Conservation (phyloP, 306 rosid genomes). For the Prunus mira region DNA sequence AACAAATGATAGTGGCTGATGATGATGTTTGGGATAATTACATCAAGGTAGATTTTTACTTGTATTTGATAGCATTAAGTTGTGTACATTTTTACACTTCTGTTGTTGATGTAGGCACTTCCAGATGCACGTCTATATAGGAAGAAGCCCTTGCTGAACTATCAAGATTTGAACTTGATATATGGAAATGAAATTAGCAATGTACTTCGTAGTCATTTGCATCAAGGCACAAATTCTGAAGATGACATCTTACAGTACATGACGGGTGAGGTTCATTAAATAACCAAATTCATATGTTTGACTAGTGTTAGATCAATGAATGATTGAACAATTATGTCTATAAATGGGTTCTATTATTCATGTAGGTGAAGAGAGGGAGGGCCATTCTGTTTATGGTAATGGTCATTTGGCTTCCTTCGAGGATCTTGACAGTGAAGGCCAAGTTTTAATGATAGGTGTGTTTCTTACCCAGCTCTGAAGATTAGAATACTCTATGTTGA, state of each 20-base stretch:
- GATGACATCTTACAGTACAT: constrained; percentile 17
- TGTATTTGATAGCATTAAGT: constrained; percentile 7
- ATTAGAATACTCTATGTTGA: background rate
- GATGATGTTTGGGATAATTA: constrained; percentile 43
- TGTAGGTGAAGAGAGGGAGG: constrained; percentile 33
- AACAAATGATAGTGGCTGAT: constrained; percentile 45
- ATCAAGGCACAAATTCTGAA: constrained; percentile 27
- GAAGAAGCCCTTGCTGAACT: constrained; percentile 43
- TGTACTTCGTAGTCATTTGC: constrained; percentile 28
- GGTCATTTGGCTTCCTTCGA: constrained; percentile 19
- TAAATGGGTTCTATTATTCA: constrained; percentile 6
- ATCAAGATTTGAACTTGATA: constrained; percentile 41
- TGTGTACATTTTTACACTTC: constrained; percentile 15
- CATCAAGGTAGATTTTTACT: constrained; percentile 34
- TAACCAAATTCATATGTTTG: background rate
- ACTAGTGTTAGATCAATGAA: background rate
- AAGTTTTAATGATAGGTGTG: constrained; percentile 26
- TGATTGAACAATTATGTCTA: constrained; percentile 1
- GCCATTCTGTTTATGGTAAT: constrained; percentile 13
- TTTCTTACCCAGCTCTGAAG: constrained; percentile 12
- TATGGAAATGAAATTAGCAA: constrained; percentile 37
- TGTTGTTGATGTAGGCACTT: constrained; percentile 44
- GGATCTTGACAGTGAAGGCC: constrained; percentile 27
- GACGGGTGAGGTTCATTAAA: constrained; percentile 9
- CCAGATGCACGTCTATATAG: constrained; percentile 39